These are phyloP conservation scores for Leccinum sublutescens DNA, from an alignment of 768 basidiomycete genomes.

Conservation along the genomic window DNA sequence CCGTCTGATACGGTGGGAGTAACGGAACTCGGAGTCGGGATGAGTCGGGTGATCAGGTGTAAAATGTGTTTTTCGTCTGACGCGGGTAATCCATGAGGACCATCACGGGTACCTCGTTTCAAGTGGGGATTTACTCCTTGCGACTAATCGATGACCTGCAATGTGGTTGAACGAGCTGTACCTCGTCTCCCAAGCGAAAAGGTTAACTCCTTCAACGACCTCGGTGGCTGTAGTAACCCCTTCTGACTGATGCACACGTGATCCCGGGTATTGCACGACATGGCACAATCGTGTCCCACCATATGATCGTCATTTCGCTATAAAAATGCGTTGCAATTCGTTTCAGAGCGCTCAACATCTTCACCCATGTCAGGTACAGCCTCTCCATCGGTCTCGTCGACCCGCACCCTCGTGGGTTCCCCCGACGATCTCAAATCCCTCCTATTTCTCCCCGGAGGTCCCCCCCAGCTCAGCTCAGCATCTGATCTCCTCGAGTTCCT, in stretches of 20 bases:
- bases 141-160: no score
- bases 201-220: neutral
- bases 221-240: neutral
- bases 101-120: neutral
- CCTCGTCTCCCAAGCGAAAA: neutral
- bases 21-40: neutral
- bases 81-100: neutral
- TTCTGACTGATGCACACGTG: conserved; percentile 27
- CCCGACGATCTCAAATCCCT: conserved; percentile 32
- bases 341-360: no score
- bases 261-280: conserved; percentile 27
- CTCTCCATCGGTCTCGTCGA: conserved; percentile 12
- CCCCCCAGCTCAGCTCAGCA: conserved; percentile 36
- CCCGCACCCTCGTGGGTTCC: conserved; percentile 36
- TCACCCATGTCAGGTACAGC: conserved; percentile 4
- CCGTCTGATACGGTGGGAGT: neutral
- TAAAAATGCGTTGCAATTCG: neutral
- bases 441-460: neutral
- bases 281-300: conserved; percentile 33
- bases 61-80: neutral
- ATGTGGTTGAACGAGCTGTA: neutral
- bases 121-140: neutral
- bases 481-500: conserved; percentile 69
- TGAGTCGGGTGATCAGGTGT: neutral
- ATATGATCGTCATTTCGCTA: neutral